Evolutionary conservation across 75 land plant genomes (phyloP).

Genomic region (Azolla pinnata): DNA sequence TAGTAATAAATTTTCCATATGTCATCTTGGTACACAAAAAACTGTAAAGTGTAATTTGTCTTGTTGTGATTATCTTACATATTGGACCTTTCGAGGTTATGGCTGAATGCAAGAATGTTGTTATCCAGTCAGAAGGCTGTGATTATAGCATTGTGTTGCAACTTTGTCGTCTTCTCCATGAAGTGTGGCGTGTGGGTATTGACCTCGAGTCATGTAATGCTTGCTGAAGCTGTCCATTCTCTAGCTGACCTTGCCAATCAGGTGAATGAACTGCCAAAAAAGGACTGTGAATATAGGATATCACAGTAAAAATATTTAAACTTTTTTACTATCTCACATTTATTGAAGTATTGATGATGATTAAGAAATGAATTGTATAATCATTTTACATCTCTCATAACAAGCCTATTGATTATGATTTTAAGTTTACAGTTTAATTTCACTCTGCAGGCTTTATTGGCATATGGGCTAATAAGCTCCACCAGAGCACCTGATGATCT

Average conservation of each 20-base stretch:
- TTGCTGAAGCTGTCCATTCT: constrained; percentile 92
- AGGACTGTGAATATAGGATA: no score
- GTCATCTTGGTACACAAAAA: not conserved
- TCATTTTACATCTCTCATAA: no score
- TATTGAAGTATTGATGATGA: no score
- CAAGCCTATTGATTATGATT: no score
- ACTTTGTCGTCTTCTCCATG: constrained; percentile 82
- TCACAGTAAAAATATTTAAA: no score
- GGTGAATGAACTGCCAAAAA: no score
- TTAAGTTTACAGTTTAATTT: no score
- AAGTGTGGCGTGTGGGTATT: constrained; percentile 84
- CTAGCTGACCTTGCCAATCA: constrained; percentile 95
- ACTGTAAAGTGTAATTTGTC: not conserved
- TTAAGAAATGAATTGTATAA: no score
- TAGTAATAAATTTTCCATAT: not conserved
- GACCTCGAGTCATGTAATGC: constrained; percentile 95
- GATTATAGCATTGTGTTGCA: constrained; percentile 83
- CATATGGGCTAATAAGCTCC: constrained; percentile 91
- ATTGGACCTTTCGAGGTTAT: not conserved
- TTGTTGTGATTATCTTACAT: not conserved
- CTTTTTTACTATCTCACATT: no score
- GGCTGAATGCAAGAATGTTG: not conserved
- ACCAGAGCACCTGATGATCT: constrained; percentile 97
- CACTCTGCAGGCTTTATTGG: constrained; percentile 71
- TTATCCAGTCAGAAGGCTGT: constrained; percentile 75